phyloP scores from a whole-genome alignment of 768 basidiomycete species.

The Kwoniella newhampshirensis region DNA sequence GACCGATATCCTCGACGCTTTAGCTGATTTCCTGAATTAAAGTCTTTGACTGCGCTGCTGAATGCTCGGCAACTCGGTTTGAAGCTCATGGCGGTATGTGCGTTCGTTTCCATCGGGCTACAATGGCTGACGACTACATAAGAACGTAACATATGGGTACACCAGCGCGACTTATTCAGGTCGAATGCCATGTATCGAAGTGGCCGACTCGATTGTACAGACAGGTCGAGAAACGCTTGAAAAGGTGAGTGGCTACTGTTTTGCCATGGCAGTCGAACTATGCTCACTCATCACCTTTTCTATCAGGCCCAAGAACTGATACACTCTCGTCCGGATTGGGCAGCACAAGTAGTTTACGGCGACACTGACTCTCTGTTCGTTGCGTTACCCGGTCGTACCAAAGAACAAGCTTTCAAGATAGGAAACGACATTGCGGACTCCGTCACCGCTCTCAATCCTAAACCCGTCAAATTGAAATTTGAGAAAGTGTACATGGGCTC shows the following conservation, averaged over 20 bases:
- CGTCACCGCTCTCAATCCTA: conserved; percentile 81
- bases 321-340: conserved; percentile 76
- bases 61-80: conserved; percentile 89
- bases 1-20: not conserved
- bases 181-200: conserved; percentile 96
- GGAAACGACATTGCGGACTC: conserved; percentile 88
- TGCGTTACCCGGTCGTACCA: conserved; percentile 83
- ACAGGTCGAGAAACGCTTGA: conserved; percentile 92
- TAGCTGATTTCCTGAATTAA: conserved; percentile 3
- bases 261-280: not conserved
- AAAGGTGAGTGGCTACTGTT: conserved; percentile 61
- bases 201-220: conserved; percentile 97
- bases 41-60: conserved; percentile 74
- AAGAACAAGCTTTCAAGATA: conserved; percentile 88
- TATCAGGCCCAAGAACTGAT: conserved; percentile 77
- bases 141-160: conserved; percentile 80
- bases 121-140: not conserved
- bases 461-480: conserved; percentile 92
- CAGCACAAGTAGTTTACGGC: conserved; percentile 89
- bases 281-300: conserved; percentile 1
- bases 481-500: conserved; percentile 97
- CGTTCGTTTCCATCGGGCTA: conserved; percentile 52
- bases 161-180: conserved; percentile 92
- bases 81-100: conserved; percentile 80
- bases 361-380: conserved; percentile 97